phyloP scores from a whole-genome alignment of 305 asterid species.

The Fraxinus paxiana region DNA sequence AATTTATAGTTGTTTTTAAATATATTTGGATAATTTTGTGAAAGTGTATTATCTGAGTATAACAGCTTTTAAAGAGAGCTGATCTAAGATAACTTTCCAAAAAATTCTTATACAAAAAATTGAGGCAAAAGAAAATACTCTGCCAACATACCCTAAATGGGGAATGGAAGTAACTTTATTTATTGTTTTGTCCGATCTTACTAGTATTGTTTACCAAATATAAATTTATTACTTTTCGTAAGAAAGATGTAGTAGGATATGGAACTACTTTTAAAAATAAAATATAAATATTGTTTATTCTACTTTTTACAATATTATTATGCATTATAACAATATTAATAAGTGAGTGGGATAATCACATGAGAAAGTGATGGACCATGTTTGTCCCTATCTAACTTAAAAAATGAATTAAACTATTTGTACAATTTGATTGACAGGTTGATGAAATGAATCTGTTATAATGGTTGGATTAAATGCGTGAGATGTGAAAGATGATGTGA shows the following conservation, averaged over 20 bases:
- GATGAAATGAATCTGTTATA: too few species aligned
- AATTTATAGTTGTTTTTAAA: neutral
- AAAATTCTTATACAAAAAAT: too few species aligned
- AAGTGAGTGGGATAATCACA: constrained; percentile 41
- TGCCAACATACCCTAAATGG: too few species aligned
- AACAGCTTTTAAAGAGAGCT: neutral
- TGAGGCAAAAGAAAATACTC: neutral
- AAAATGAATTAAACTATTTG: too few species aligned
- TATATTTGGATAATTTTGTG: neutral
- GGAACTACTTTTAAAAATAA: neutral
- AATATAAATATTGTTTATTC: too few species aligned
- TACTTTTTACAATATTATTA: neutral
- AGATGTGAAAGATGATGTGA: too few species aligned
- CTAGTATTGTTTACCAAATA: neutral
- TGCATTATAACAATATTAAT: neutral
- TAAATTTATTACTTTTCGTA: neutral
- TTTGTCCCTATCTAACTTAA: constrained; percentile 16
- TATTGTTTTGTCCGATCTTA: neutral
- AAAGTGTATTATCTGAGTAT: too few species aligned
- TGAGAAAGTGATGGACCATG: constrained; percentile 48
- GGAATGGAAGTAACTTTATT: neutral
- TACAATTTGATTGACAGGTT: too few species aligned
- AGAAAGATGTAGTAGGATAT: neutral
- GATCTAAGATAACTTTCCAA: too few species aligned
- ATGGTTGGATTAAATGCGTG: too few species aligned